These are phyloP conservation scores for Boletus insuetus DNA, from an alignment of 768 basidiomycete species.

Conservation along the genomic window DNA sequence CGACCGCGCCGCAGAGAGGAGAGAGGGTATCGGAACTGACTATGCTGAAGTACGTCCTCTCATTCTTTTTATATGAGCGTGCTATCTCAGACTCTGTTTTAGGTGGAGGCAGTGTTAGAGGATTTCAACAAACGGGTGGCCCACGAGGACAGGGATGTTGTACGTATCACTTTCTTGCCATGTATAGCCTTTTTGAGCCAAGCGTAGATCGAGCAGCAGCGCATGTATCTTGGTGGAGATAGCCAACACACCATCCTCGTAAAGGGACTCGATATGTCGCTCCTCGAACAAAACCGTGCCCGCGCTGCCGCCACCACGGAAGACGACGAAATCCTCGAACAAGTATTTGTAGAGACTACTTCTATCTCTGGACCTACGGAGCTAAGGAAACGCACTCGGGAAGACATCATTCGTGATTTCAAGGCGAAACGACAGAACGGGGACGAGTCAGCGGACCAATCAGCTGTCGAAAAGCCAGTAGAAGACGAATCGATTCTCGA, in stretches of 20 bases:
- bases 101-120: constrained; percentile 80
- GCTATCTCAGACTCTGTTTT: background rate
- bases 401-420: constrained; percentile 69
- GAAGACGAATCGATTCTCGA: constrained; percentile 31
- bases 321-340: constrained; percentile 81
- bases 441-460: constrained; percentile 9
- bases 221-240: constrained; percentile 81
- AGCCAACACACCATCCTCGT: constrained; percentile 82
- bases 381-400: constrained; percentile 73
- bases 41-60: constrained; percentile 58
- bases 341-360: constrained; percentile 56
- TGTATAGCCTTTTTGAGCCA: background rate
- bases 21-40: constrained; percentile 64
- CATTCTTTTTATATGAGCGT: background rate
- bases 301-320: constrained; percentile 54
- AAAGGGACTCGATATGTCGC: constrained; percentile 85
- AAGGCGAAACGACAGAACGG: constrained; percentile 56
- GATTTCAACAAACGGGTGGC: constrained; percentile 72
- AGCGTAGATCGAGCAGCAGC: constrained; percentile 66
- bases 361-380: constrained; percentile 21
- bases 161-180: constrained; percentile 30
- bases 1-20: constrained; percentile 73
- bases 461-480: constrained; percentile 8
- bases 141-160: constrained; percentile 57
- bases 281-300: constrained; percentile 82